Evolutionary conservation across 768 basidiomycete genomes (phyloP).

Genomic region (Russula virescens): DNA sequence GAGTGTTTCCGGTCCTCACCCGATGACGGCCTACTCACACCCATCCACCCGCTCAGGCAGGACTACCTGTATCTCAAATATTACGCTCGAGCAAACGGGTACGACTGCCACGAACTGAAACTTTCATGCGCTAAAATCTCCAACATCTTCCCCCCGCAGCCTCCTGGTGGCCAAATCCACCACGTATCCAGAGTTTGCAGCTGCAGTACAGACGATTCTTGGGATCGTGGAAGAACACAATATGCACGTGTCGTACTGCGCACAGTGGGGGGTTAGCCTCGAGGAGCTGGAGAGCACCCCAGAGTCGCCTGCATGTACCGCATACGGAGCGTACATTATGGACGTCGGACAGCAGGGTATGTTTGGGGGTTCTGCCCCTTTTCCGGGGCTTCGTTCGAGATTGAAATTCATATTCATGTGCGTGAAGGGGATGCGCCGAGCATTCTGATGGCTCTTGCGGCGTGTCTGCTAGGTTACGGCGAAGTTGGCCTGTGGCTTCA

Average conservation of each 20-base stretch:
- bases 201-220: conserved; percentile 57
- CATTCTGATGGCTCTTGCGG: conserved; percentile 73
- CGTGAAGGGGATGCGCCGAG: conserved; percentile 47
- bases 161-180: conserved; percentile 75
- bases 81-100: conserved; percentile 80
- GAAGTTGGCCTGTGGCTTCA: conserved; percentile 85
- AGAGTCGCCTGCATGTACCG: conserved; percentile 68
- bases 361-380: neutral
- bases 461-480: conserved; percentile 88
- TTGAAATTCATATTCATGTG: neutral
- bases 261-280: conserved; percentile 57
- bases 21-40: neutral
- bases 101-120: conserved; percentile 21
- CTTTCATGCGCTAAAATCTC: no score
- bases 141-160: conserved; percentile 31
- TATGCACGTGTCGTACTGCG: conserved; percentile 70
- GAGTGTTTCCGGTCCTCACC: neutral
- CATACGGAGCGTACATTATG: conserved; percentile 83
- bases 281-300: conserved; percentile 55
- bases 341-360: conserved; percentile 69
- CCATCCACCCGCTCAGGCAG: conserved; percentile 43
- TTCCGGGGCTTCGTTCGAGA: no score
- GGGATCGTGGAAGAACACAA: conserved; percentile 61
- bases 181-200: conserved; percentile 53
- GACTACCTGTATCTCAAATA: conserved; percentile 80